Evolutionary conservation across 495 filamentous ascomycete genomes (phyloP).

Genomic region (Diplogelasinospora grovesii): DNA sequence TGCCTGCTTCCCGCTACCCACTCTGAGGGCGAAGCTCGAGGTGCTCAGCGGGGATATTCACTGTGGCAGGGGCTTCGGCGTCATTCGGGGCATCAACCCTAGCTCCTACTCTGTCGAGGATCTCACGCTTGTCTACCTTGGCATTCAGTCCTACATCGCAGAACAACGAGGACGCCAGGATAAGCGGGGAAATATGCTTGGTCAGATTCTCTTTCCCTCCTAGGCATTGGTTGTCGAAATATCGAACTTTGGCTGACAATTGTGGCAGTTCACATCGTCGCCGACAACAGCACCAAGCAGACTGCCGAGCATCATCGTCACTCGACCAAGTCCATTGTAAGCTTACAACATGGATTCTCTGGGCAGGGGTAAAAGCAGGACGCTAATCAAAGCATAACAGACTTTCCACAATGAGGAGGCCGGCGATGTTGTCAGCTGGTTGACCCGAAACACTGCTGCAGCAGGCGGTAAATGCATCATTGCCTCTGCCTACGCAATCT

Average conservation of each 20-base stretch:
- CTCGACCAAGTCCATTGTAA: constrained; percentile 44
- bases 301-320: constrained; percentile 43
- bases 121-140: constrained; percentile 48
- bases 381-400: constrained; percentile 22
- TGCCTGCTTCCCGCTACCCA: constrained; percentile 48
- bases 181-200: constrained; percentile 51
- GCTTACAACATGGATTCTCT: constrained; percentile 7
- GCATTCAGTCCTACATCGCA: constrained; percentile 51
- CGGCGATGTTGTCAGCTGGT: constrained; percentile 59
- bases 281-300: constrained; percentile 39
- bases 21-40: constrained; percentile 41
- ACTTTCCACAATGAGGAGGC: constrained; percentile 71
- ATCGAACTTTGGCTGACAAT: constrained; percentile 11
- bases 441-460: constrained; percentile 48
- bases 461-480: constrained; percentile 55
- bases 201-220: no score
- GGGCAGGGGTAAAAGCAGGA: no score
- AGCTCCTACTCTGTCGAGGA: constrained; percentile 46
- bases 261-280: constrained; percentile 44
- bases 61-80: constrained; percentile 47
- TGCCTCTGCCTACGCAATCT: constrained; percentile 53
- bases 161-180: constrained; percentile 52
- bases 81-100: constrained; percentile 50
- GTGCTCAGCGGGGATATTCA: constrained; percentile 41
- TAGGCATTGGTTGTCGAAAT: no score